Conservation (phyloP, 495 filamentous ascomycete genomes). For the Lophiotrema nucula region DNA sequence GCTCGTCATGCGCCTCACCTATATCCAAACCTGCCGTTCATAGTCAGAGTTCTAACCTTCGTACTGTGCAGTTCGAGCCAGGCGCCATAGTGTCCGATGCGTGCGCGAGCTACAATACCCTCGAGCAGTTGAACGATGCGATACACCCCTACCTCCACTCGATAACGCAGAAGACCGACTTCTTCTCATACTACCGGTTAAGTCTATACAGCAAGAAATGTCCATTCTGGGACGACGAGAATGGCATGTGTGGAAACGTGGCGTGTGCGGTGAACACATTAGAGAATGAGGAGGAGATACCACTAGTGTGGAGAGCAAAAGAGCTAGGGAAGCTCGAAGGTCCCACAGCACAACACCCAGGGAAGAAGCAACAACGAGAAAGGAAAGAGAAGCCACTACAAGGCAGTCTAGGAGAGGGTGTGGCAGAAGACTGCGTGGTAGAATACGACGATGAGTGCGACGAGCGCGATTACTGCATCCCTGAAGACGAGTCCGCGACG, state of each 20-base stretch:
- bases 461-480: conserved; percentile 94
- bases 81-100: conserved; percentile 74
- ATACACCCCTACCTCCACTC: conserved; percentile 78
- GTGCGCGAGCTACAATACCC: conserved; percentile 85
- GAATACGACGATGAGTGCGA: conserved; percentile 99
- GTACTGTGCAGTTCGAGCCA: conserved; percentile 57
- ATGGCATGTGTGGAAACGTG: conserved; percentile 95
- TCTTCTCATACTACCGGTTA: conserved; percentile 94
- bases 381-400: conserved; percentile 68
- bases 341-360: conserved; percentile 84
- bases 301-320: conserved; percentile 83
- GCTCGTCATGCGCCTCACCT: conserved; percentile 12
- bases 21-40: conserved; percentile 1
- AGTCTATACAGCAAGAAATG: conserved; percentile 96
- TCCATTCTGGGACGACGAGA: conserved; percentile 92
- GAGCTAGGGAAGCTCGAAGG: conserved; percentile 92
- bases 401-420: conserved; percentile 78
- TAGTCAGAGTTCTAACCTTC: conserved; percentile 17
- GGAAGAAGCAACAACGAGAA: conserved; percentile 66
- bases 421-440: conserved; percentile 92
- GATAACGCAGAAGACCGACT: conserved; percentile 84
- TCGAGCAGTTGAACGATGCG: conserved; percentile 77
- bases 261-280: conserved; percentile 96
- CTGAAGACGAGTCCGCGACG: conserved; percentile 83
- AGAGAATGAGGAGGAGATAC: conserved; percentile 92